Evolutionary conservation across 805 yeast species (phyloP).

Genomic region (Torulaspora gathmanii): DNA sequence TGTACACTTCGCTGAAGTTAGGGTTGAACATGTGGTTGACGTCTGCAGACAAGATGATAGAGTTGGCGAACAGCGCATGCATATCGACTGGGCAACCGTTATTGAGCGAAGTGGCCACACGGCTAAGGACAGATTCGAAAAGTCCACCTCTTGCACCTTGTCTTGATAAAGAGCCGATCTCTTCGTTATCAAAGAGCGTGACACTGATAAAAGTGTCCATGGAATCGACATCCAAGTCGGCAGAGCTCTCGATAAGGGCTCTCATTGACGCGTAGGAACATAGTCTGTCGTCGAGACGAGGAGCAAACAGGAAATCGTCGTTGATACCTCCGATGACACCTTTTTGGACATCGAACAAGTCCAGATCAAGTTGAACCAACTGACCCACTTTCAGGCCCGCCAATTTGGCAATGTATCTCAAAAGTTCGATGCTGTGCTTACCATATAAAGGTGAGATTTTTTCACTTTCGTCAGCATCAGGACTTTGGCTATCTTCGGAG

Average conservation of each 20-base stretch:
- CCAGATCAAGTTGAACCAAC: conserved; percentile 67
- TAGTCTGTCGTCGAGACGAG: conserved; percentile 80
- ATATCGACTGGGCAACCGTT: conserved; percentile 28
- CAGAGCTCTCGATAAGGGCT: conserved; percentile 49
- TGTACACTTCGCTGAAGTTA: conserved; percentile 60
- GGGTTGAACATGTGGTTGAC: conserved; percentile 82
- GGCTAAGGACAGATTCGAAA: conserved; percentile 56
- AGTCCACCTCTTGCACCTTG: conserved; percentile 81
- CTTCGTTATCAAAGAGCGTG: conserved; percentile 74
- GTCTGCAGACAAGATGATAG: conserved; percentile 77
- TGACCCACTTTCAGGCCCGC: conserved; percentile 57
- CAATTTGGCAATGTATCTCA: conserved; percentile 63
- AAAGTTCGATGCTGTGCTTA: conserved; percentile 60
- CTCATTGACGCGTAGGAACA: conserved; percentile 70
- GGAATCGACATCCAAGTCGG: conserved; percentile 39
- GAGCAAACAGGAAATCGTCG: conserved; percentile 72
- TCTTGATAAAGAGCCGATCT: conserved; percentile 73
- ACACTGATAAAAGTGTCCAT: conserved; percentile 49
- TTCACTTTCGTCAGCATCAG: conserved; percentile 51
- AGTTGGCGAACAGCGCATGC: conserved; percentile 57
- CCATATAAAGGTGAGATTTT: conserved; percentile 60
- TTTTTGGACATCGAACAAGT: conserved; percentile 75
- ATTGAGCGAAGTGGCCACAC: conserved; percentile 42
- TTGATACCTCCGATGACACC: conserved; percentile 75
- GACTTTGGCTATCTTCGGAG: conserved; percentile 33